A percentile compares a stretch with the other conserved stretches of the same genome.
These are phyloP conservation scores for Sarocladium brachiariae DNA, from an alignment of 2,329 filamentous ascomycete genomes.

Conservation along the genomic window DNA sequence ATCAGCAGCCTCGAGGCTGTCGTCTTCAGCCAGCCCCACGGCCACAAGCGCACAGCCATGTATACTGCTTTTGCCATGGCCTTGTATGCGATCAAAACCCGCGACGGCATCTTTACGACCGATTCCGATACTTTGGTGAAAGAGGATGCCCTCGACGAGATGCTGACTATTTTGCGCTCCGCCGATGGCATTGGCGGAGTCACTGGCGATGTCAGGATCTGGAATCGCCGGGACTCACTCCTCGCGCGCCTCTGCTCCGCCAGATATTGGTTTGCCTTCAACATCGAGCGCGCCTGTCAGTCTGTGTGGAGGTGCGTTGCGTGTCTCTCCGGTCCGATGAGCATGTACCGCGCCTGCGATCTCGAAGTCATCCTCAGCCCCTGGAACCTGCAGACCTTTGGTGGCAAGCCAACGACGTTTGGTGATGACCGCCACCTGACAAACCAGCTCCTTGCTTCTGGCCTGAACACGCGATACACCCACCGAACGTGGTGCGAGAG, in stretches of 20 bases:
- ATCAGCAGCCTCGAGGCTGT: constrained; percentile 12
- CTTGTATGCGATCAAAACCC: constrained; percentile 11
- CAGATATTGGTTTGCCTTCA: constrained; percentile 14
- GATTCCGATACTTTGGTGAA: constrained; percentile 12
- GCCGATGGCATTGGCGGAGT: constrained; percentile 12
- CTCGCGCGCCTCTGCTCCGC: constrained; percentile 13
- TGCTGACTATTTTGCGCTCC: constrained; percentile 12
- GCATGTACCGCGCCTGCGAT: constrained; percentile 13
- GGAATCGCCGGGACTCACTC: constrained; percentile 13
- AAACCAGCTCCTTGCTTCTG: constrained; percentile 13
- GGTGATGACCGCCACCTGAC: constrained; percentile 13
- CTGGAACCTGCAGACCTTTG: constrained; percentile 14
- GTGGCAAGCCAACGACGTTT: constrained; percentile 13
- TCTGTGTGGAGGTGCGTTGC: constrained; percentile 14
- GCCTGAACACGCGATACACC: constrained; percentile 12
- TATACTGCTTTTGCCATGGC: constrained; percentile 13
- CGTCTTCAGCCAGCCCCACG: constrained; percentile 9
- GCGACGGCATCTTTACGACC: constrained; percentile 13
- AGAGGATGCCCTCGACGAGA: constrained; percentile 12
- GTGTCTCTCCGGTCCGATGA: constrained; percentile 13
- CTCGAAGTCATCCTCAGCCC: constrained; percentile 13
- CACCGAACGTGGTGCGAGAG: constrained; percentile 15
- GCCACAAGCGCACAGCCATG: constrained; percentile 13
- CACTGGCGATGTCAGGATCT: constrained; percentile 14
- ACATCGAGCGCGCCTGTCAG: constrained; percentile 13